Base-by-base conservation (phyloP, 177 flowering plant genomes). In the Vitis hybrid region DNA sequence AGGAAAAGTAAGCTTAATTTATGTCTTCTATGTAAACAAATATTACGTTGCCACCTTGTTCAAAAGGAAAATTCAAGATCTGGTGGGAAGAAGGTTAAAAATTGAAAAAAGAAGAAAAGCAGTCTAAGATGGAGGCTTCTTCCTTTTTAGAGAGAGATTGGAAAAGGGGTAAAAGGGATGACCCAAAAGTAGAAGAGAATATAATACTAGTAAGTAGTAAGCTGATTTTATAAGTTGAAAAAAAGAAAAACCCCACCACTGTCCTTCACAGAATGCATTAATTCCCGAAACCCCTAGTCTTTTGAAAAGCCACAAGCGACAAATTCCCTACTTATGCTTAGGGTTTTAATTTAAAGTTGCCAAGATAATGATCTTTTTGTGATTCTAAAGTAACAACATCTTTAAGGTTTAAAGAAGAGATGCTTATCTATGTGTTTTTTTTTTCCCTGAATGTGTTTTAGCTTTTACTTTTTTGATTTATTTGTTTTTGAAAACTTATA, bases 351-450 rank as follows among this genome's bases (percentile, higher is more conserved):
- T 72, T 77, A 77, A 81, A 79, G 76, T 21, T 26, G 71, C 10
- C 33, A 62, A 77, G 74, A 78, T 78, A 78, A 83, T 78, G 39
- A 74, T 75, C 81, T 81, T 86, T 84, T 78, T 69, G 75, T 76
- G 83, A 85, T 85, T 82, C 88, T 80, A 85, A 86, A 84, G 90
- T 76, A 77, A 70, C 51, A 76, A 76, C 79, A 80, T 79, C 85
- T 83, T 85, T 79, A 81, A 70, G 82, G 85, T 70, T 76, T 76
- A 78, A 83, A 80, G 81, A 80, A 59, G 74, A 82, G 83, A 86
- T 83, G 88, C 88, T 73, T 79, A 61, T 75, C 76, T 68, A 67
- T 79, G 62, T 52, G 48, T 64, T 39, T 63, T 10, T 53, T 65
- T 50, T 51, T 55, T 49, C 31, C 13, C 21, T 62, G 16, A 33